Percentiles rank a stretch among this genome's conserved stretches.
Conservation (phyloP, 345 rosid genomes). For the Brassica cretica region DNA sequence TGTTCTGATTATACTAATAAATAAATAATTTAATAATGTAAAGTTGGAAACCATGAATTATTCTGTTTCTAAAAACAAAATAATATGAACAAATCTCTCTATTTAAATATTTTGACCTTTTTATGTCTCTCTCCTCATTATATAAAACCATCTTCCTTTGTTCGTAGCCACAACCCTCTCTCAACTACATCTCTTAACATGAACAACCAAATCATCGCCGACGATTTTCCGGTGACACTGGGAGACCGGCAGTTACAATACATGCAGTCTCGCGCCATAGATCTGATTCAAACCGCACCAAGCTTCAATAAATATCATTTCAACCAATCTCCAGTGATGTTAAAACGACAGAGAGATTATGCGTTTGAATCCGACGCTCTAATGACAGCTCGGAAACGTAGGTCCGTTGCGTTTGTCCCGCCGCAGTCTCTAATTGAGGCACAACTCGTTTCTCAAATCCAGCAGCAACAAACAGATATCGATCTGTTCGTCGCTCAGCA, state of each 20-base stretch:
- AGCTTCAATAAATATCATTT: constrained; percentile 39
- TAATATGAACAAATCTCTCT: constrained; percentile 13
- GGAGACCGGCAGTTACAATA: constrained; percentile 36
- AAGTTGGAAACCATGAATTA: background rate
- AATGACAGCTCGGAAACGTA: constrained; percentile 42
- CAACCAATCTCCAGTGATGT: constrained; percentile 26
- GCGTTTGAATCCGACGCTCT: constrained; percentile 37
- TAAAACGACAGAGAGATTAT: constrained; percentile 45
- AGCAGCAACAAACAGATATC: constrained; percentile 55
- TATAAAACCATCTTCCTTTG: constrained; percentile 33
- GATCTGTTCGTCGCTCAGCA: constrained; percentile 55
- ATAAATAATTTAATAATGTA: background rate
- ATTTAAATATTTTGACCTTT: constrained; percentile 37
- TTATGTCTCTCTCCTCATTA: constrained; percentile 20
- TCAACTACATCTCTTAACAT: background rate
- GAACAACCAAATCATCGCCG: constrained; percentile 37
- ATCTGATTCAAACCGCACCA: constrained; percentile 28
- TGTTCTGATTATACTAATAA: constrained; percentile 28
- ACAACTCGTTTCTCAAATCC: constrained; percentile 50
- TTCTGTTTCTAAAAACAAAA: constrained; percentile 30
- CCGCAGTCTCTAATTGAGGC: constrained; percentile 39
- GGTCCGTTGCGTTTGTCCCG: constrained; percentile 19
- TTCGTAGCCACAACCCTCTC: constrained; percentile 31
- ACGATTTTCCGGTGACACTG: constrained; percentile 33
- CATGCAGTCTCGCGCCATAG: constrained; percentile 43